Evolutionary conservation across 352 stramenopile genomes (phyloP).

Genomic region (Phytopythium delawarense): DNA sequence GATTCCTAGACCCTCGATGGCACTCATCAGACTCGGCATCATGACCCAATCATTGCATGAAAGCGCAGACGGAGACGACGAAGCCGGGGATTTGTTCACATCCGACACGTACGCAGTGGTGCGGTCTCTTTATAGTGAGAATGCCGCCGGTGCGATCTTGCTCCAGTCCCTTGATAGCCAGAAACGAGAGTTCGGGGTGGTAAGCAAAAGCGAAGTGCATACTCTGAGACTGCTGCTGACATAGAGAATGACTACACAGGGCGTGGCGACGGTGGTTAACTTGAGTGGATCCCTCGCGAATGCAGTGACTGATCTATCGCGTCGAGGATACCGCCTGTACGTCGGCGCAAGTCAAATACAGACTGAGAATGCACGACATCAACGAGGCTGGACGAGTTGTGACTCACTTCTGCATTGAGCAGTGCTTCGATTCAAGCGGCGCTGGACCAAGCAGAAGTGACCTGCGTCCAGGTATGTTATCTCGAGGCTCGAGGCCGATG

Average conservation of each 20-base stretch:
- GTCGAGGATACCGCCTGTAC: slow-evolving; percentile 1
- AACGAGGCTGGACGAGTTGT: neutral
- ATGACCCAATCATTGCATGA: neutral
- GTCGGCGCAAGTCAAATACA: neutral
- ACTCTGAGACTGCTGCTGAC: neutral
- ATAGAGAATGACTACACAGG: neutral
- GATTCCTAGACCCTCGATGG: neutral
- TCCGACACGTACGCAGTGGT: neutral
- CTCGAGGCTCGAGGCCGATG: neutral
- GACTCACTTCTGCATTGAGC: neutral
- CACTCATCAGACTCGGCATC: neutral
- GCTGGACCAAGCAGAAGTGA: neutral
- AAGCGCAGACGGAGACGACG: neutral
- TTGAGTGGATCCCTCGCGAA: neutral
- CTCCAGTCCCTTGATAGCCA: neutral
- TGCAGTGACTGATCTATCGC: neutral
- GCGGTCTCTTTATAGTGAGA: slow-evolving; percentile 4
- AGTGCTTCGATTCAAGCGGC: neutral
- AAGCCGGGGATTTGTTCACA: slow-evolving; percentile 3
- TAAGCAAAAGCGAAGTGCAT: neutral
- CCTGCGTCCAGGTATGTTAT: slow-evolving; percentile 1
- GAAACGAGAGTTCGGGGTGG: neutral
- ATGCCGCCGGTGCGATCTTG: slow-evolving; percentile 3
- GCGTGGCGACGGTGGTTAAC: neutral
- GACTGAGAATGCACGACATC: neutral